A percentile compares a stretch with the other conserved stretches of the same genome.
These are phyloP conservation scores for Xylaria sp. DNA, from an alignment of 2,329 filamentous ascomycete species.

Conservation along the genomic window DNA sequence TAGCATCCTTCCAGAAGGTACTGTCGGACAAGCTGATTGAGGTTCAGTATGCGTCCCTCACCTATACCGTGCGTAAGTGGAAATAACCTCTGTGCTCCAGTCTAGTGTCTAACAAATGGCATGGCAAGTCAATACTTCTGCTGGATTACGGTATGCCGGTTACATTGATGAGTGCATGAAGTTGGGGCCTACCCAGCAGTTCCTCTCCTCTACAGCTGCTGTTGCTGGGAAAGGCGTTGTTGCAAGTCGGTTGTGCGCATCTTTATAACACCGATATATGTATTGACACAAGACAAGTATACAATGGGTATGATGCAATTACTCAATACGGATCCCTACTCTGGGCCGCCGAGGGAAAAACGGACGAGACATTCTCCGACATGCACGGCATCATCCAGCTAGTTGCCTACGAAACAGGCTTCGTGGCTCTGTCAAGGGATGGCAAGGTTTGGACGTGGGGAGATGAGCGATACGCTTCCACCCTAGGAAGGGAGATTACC, in stretches of 20 bases:
- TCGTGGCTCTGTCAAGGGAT: conserved; percentile 51
- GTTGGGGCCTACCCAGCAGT: conserved; percentile 29
- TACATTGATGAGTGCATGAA: conserved; percentile 33
- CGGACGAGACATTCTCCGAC: conserved; percentile 30
- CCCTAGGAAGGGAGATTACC: conserved; percentile 58
- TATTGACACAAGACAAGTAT: conserved; percentile 30
- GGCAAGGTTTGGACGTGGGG: conserved; percentile 60
- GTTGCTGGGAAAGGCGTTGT: conserved; percentile 44
- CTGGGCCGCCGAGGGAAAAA: conserved; percentile 5
- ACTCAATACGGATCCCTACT: conserved; percentile 37
- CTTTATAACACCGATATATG: background rate
- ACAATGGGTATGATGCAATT: conserved; percentile 37
- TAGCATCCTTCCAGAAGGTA: conserved; percentile 51
- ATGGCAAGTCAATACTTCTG: conserved; percentile 32
- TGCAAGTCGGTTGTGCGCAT: conserved; percentile 36
- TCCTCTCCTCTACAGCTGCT: conserved; percentile 37
- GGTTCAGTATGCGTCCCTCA: conserved; percentile 35
- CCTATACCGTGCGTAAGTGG: conserved; percentile 55
- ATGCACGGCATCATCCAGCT: conserved; percentile 47
- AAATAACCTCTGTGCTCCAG: background rate
- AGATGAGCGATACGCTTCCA: conserved; percentile 62
- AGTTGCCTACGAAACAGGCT: conserved; percentile 55
- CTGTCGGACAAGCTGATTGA: conserved; percentile 46
- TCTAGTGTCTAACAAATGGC: background rate
- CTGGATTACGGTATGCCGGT: conserved; percentile 39